Base-by-base conservation (phyloP, 2,329 filamentous ascomycete genomes). In the Trichophyton equinum region DNA sequence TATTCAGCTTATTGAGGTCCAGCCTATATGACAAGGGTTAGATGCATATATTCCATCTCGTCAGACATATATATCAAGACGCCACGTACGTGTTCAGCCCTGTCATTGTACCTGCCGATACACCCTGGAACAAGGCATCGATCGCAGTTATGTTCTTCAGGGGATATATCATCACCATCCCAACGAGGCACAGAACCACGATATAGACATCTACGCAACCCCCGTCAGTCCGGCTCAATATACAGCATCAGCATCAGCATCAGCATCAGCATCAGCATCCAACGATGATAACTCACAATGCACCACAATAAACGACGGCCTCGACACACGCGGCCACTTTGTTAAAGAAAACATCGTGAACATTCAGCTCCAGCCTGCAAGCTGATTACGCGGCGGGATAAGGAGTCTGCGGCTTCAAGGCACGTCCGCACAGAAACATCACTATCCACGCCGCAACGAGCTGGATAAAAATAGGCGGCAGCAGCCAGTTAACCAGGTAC, bases 61-160 rank as follows among this genome's bases (percentile, higher is more conserved):
- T 6, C 8, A 27, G 9, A 5, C 13, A 8, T 13, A 13, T 15
- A 49, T 27, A 4, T 44, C 33, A 11, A 60, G 20, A 27, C 27
- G 46, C 44, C 22, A 38, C 74, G 56, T 62, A 81, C 77, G 77
- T 75, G 63, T 80, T 81, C 25, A 82, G 67, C 0, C 80, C 79
- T 0, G 79, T 79, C 64, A 79, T 77, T 4, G 79, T 81, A 0
- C 76, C 76, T 1, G 74, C 73, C 65, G 78, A 81, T 62, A 73
- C 74, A 15, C 78, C 78, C 42, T 81, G 77, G 67, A 81, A 79
- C 67, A 76, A 79, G 22, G 77, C 74, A 69, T 82, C 79, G 20
- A 80, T 69, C 0, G 74, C 75, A 2, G 64, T 63, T 4, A 78
- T 53, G 60, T 78, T 78, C 30, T 75, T 74, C 57, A 72, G 68